phyloP scores from a whole-genome alignment of 495 filamentous ascomycete genomes.

The Tuber magnatum region DNA sequence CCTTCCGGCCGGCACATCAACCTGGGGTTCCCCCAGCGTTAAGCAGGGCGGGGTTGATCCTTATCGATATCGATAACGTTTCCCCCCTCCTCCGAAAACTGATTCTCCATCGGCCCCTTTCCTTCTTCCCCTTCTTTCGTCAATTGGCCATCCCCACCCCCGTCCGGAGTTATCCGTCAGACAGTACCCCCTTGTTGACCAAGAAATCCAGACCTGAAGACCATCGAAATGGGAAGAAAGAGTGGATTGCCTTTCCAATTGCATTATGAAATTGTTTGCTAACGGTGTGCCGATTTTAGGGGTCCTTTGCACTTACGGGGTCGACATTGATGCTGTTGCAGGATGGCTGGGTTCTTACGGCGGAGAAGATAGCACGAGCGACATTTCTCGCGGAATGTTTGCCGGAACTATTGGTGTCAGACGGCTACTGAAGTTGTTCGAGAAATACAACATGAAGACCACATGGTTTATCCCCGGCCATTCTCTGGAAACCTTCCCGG shows the following conservation, averaged over 20 bases:
- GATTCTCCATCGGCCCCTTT: background rate
- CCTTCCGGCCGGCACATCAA: background rate
- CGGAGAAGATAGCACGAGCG: constrained; percentile 62
- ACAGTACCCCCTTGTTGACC: background rate
- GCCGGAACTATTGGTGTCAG: constrained; percentile 66
- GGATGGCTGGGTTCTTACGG: constrained; percentile 68
- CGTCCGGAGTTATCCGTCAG: background rate
- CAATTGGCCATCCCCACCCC: background rate
- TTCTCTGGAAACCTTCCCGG: constrained; percentile 67
- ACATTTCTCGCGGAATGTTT: constrained; percentile 59
- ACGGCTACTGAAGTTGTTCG: constrained; percentile 65
- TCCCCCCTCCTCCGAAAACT: background rate
- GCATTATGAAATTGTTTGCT: background rate
- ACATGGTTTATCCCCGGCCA: constrained; percentile 82
- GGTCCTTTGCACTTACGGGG: constrained; percentile 46
- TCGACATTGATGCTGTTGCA: constrained; percentile 64
- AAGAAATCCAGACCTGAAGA: background rate
- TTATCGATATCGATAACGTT: background rate
- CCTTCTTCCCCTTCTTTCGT: background rate
- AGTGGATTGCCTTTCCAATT: background rate
- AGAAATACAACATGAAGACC: constrained; percentile 72
- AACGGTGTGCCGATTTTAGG: constrained; percentile 23
- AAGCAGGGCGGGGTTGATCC: background rate
- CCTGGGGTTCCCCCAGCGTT: background rate
- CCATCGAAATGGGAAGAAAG: background rate